A percentile compares a stretch with the other conserved stretches of the same genome.
Conservation (phyloP, 192 early-diverging fungal species). For the Coemansia sp. region DNA sequence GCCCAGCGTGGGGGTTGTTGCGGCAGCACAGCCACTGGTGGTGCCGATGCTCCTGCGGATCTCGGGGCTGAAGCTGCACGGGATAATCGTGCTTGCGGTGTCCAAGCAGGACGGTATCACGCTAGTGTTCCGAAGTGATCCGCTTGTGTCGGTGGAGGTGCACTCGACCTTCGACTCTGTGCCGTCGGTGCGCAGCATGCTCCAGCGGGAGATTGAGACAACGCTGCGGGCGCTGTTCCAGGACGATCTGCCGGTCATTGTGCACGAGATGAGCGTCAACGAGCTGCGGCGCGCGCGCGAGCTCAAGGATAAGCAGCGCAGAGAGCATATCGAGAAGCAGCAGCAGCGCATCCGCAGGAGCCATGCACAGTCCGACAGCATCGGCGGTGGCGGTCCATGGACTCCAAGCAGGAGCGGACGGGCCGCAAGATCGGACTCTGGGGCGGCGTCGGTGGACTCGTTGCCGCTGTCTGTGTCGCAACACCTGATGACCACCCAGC, state of each 20-base stretch:
- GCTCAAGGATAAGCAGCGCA: constrained; percentile 29
- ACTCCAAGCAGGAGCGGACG: not conserved
- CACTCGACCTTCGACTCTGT: constrained; percentile 97
- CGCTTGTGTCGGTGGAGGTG: constrained; percentile 89
- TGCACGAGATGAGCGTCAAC: constrained; percentile 80
- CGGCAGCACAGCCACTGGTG: constrained; percentile 89
- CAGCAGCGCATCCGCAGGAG: constrained; percentile 49
- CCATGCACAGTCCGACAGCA: constrained; percentile 21
- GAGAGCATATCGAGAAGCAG: constrained; percentile 64
- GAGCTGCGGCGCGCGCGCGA: constrained; percentile 46
- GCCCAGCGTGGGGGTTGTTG: constrained; percentile 70
- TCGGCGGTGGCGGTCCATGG: constrained; percentile 20
- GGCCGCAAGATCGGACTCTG: constrained; percentile 16
- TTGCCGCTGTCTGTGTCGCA: constrained; percentile 28
- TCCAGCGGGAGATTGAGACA: constrained; percentile 90
- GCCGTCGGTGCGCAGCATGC: constrained; percentile 78
- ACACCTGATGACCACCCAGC: constrained; percentile 44
- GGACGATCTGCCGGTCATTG: constrained; percentile 89
- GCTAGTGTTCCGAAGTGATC: constrained; percentile 96
- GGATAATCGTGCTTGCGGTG: constrained; percentile 92
- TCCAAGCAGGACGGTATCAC: constrained; percentile 94
- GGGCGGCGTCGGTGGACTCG: constrained; percentile 29
- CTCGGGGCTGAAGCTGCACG: constrained; percentile 81
- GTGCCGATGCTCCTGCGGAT: constrained; percentile 96
- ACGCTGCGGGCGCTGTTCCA: constrained; percentile 87